Evolutionary conservation across 2,329 filamentous ascomycete genomes (phyloP).

Genomic region (Ampelomyces quisqualis): DNA sequence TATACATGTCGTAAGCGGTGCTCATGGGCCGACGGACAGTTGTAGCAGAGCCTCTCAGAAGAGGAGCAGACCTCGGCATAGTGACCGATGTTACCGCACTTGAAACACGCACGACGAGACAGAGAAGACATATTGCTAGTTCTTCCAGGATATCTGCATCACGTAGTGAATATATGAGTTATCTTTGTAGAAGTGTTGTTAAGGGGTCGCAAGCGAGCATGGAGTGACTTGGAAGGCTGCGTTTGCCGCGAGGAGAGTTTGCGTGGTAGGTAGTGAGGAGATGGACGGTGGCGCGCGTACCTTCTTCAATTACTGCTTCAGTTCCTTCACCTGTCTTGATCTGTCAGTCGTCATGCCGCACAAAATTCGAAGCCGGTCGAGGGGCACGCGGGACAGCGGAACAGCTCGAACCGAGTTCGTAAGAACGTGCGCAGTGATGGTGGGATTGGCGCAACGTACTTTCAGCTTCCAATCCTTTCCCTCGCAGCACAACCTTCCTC

Average conservation of each 20-base stretch:
- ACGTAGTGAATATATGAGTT: slow-evolving; percentile 22
- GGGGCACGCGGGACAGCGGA: slow-evolving; percentile 25
- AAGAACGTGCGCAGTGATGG: slow-evolving; percentile 1
- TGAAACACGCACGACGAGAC: slow-evolving; percentile 56
- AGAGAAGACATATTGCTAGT: slow-evolving; percentile 53
- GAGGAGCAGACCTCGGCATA: slow-evolving; percentile 88
- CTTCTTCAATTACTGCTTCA: slow-evolving; percentile 20
- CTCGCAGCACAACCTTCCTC: slow-evolving; percentile 46
- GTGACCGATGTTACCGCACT: slow-evolving; percentile 56
- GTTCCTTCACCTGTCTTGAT: slow-evolving; percentile 36
- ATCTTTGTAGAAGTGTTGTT: slow-evolving; percentile 11
- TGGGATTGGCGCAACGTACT: slow-evolving; percentile 26
- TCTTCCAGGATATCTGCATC: slow-evolving; percentile 34
- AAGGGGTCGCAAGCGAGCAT: slow-evolving; percentile 18
- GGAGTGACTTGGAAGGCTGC: slow-evolving; percentile 19
- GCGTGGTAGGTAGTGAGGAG: slow-evolving; percentile 4
- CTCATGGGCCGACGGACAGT: slow-evolving; percentile 65
- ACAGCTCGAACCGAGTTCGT: slow-evolving; percentile 21
- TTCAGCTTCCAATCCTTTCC: slow-evolving; percentile 43
- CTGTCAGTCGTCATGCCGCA: slow-evolving; percentile 23
- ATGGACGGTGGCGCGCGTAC: slow-evolving; percentile 7
- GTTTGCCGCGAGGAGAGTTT: slow-evolving; percentile 22
- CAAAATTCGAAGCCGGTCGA: slow-evolving; percentile 33
- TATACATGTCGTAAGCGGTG: slow-evolving; percentile 13
- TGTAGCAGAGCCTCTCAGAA: slow-evolving; percentile 98